These are phyloP conservation scores for Ophiostoma pallidulum DNA, from an alignment of 2,329 filamentous ascomycete genomes.

Conservation along the genomic window DNA sequence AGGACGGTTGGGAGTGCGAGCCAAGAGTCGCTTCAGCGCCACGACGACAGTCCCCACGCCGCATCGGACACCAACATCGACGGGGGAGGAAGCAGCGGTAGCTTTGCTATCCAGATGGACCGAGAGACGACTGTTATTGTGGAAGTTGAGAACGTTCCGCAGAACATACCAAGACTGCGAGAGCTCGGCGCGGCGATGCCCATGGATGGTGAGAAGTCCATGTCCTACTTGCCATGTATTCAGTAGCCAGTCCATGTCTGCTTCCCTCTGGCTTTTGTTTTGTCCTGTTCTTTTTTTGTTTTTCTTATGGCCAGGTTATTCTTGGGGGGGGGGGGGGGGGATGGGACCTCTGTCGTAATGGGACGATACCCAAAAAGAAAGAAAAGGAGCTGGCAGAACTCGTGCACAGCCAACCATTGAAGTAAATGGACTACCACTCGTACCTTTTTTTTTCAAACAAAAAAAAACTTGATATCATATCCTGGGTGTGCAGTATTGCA, in stretches of 20 bases:
- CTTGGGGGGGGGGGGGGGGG: not conserved
- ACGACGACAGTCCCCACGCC: not conserved
- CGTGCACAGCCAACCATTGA: too few species aligned
- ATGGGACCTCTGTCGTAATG: not conserved
- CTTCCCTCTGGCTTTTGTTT: not conserved
- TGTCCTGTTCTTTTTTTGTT: not conserved
- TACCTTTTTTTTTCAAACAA: too few species aligned
- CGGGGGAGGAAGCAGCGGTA: constrained; percentile 1
- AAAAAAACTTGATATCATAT: too few species aligned
- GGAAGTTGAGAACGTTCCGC: constrained; percentile 16
- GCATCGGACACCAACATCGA: not conserved
- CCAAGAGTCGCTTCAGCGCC: constrained; percentile 14
- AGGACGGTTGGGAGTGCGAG: constrained; percentile 8
- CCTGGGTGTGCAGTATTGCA: too few species aligned
- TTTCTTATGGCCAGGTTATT: not conserved
- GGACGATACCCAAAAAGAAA: not conserved
- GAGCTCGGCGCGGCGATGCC: constrained; percentile 4
- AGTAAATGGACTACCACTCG: too few species aligned
- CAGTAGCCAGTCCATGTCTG: not conserved
- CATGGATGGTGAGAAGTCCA: constrained; percentile 1
- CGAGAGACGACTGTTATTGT: constrained; percentile 23
- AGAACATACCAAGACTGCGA: not conserved
- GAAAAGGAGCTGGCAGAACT: too few species aligned
- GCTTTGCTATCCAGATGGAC: constrained; percentile 23
- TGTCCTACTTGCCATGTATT: not conserved